Base-by-base conservation (phyloP, 1,139 yeast genomes). In the Protomyces gravidus region DNA sequence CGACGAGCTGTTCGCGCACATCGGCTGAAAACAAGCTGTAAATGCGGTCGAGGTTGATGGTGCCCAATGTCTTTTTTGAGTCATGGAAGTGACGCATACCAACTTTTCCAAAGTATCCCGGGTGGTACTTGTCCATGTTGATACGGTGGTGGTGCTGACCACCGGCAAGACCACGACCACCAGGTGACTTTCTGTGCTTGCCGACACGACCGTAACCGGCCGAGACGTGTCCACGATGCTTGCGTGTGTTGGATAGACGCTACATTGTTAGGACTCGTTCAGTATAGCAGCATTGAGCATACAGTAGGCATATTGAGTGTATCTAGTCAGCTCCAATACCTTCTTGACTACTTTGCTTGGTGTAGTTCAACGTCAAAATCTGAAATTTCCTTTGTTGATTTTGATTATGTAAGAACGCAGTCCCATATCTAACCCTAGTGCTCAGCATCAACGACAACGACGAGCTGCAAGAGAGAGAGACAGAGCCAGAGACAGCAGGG, bases 131-230 rank as follows among this genome's bases (percentile, higher is more conserved):
- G 80, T 94, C 98, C 83, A 92, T 81, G 85, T 89, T 89, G 79
- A 92, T 89, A 88, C 97, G 89, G 96, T 94, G 98, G 82, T 92
- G 99, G 80, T 89, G 97, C 57, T 84, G 95, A 88, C 99, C 99
- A 90, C 99, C 99, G 79, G 99, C 99, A 94, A 83, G 92, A 92
- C 99, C 99, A 83, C 98, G 92, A 84, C 99, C 99, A 92, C 98
- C 98, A 73, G 98, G 97, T 76, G 86, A 92, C 95, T 94, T 94
- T 89, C 98, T 89, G 95, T 94, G 98, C 87, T 94, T 92, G 81
- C 99, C 99, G 81, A 94, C 81, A 85, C 99, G 94, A 87, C 99
- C 99, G 81, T 90, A 86, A 88, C 99, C 99, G 95, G 97, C 97
- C 78, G 97, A 89, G 80, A 92, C 97, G 95, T 94, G 85, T 81